Evolutionary conservation across 306 rosid species (phyloP).

Genomic region (Lagenaria siceraria): DNA sequence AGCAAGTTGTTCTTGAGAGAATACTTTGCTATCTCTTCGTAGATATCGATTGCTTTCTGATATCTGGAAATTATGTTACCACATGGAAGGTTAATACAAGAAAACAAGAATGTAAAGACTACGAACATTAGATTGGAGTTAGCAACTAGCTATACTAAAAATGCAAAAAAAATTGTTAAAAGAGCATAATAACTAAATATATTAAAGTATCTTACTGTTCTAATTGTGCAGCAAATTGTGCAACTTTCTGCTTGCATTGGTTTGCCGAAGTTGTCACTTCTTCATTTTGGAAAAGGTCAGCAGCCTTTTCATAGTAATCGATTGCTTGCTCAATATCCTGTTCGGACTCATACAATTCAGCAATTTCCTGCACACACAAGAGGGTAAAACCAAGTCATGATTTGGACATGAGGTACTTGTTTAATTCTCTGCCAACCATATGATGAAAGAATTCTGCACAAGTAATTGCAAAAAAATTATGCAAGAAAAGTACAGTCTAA

Average conservation of each 20-base stretch:
- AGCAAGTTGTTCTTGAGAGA: slow-evolving; percentile 75
- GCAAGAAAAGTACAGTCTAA: not conserved
- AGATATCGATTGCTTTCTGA: slow-evolving; percentile 66
- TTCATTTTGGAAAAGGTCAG: slow-evolving; percentile 78
- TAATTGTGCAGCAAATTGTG: slow-evolving; percentile 78
- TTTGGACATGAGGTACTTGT: not conserved
- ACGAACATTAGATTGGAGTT: not conserved
- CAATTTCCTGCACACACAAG: slow-evolving; percentile 54
- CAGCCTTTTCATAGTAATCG: slow-evolving; percentile 68
- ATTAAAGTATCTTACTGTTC: slow-evolving; percentile 42
- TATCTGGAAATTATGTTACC: slow-evolving; percentile 31
- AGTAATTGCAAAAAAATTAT: not conserved
- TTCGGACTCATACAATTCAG: slow-evolving; percentile 71
- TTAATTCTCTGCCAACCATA: not conserved
- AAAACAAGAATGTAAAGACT: not conserved
- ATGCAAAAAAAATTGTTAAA: too few species aligned
- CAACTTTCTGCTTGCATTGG: slow-evolving; percentile 92
- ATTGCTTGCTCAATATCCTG: slow-evolving; percentile 70
- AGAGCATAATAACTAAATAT: too few species aligned
- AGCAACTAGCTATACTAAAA: too few species aligned
- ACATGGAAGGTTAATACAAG: not conserved
- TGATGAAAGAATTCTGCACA: not conserved
- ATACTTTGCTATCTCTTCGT: slow-evolving; percentile 74
- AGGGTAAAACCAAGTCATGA: slow-evolving; percentile 13
- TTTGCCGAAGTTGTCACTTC: slow-evolving; percentile 77